Percentiles rank a stretch among this genome's conserved stretches.
Evolutionary conservation across 169 alveolate species (phyloP).

Genomic region (Plasmodium chabaudi): DNA sequence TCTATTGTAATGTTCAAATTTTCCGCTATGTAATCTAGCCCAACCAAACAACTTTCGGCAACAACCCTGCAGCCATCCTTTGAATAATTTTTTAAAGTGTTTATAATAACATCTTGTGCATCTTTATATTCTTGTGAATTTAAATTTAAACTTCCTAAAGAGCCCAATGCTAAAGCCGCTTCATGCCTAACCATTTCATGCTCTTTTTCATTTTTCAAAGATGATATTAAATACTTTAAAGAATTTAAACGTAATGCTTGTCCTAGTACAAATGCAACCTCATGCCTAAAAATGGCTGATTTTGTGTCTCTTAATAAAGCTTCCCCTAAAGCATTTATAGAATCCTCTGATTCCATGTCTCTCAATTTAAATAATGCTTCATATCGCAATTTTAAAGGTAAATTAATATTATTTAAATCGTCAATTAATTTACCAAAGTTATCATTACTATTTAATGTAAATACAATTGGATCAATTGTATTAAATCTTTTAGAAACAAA

Average conservation of each 20-base stretch:
- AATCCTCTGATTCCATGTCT: conserved; percentile 72
- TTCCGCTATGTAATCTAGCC: conserved; percentile 82
- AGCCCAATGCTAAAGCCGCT: conserved; percentile 94
- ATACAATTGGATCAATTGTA: conserved; percentile 75
- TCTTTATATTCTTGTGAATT: conserved; percentile 75
- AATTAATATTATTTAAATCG: conserved; percentile 58
- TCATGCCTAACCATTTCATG: conserved; percentile 94
- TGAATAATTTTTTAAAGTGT: conserved; percentile 74
- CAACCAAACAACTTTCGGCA: conserved; percentile 84
- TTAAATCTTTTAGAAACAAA: conserved; percentile 59
- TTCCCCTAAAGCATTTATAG: conserved; percentile 80
- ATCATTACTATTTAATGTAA: conserved; percentile 27
- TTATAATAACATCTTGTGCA: conserved; percentile 46
- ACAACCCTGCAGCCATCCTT: conserved; percentile 78
- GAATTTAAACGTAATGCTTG: conserved; percentile 88
- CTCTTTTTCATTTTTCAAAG: conserved; percentile 84
- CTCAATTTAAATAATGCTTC: conserved; percentile 75
- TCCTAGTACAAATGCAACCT: conserved; percentile 94
- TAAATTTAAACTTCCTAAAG: conserved; percentile 86
- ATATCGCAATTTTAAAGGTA: conserved; percentile 59
- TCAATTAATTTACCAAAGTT: conserved; percentile 47
- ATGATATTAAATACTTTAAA: conserved; percentile 79
- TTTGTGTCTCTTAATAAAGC: conserved; percentile 85
- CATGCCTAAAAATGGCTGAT: conserved; percentile 93
- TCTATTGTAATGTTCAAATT: conserved; percentile 74